Evolutionary conservation across 2,329 filamentous ascomycete genomes (phyloP), one percentile per base, ranked within the genome.

Genomic region (Xylaria sp.): DNA sequence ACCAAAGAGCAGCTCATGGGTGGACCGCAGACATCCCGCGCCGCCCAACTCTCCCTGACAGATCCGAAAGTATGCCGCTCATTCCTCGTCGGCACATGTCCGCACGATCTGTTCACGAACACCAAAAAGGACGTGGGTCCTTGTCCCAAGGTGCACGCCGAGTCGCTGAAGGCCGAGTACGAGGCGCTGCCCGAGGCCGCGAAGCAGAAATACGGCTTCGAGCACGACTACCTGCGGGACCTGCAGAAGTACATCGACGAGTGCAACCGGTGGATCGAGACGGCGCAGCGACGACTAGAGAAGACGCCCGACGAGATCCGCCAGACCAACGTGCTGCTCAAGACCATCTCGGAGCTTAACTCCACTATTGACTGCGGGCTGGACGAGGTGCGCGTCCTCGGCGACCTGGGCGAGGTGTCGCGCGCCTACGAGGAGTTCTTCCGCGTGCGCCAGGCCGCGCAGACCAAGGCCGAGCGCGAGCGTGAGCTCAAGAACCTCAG

Each of bases 71-170:
- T 97, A 75, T 99, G 96, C 85, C 93, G 93, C 64, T 97, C 94
- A 20, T 98, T 95, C 81, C 88, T 99, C 59, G 94, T 89, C 71
- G 96, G 96, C 75, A 97, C 93, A 67, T 99, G 96, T 80, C 96
- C 96, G 0, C 95, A 98, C 85, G 96, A 99, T 79, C 93, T 99
- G 78, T 99, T 99, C 87, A 99, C 95, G 73, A 99, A 99, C 83
- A 99, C 96, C 54, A 98, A 97, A 84, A 94, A 98, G 86, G 96
- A 99, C 80, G 88, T 98, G 40, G 96, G 96, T 2, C 88, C 90
- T 0, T 99, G 96, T 78, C 88, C 93, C 59, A 96, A 95, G 79
- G 88, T 95, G 31, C 96, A 99, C 83, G 92, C 89, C 58, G 94
- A 97, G 79, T 89, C 90, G 13, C 86, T 98, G 73, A 97, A 97